Conservation (phyloP, 2,329 filamentous ascomycete species). For the Aspergillus sp. region DNA sequence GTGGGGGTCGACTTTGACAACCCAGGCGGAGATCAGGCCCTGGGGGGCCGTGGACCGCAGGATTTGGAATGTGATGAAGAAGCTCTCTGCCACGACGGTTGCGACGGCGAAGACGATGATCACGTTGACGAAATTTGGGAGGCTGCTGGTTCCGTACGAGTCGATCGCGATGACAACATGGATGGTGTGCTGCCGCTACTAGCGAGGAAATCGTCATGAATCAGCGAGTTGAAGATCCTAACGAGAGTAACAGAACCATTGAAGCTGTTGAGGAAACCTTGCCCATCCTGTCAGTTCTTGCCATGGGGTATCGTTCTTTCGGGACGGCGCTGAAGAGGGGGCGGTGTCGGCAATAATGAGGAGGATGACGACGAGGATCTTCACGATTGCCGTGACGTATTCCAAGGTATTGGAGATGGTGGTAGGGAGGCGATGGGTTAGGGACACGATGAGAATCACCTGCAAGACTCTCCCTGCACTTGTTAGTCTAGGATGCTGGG, state of each 20-base stretch:
- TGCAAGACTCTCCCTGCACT: conserved; percentile 9
- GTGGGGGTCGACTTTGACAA: conserved; percentile 3
- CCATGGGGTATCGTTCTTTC: not conserved
- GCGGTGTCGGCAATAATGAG: conserved; percentile 10
- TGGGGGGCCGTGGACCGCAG: conserved; percentile 7
- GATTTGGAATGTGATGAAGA: conserved; percentile 11
- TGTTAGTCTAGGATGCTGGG: not conserved
- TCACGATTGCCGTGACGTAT: no score
- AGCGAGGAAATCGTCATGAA: not conserved
- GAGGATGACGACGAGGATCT: conserved; percentile 10
- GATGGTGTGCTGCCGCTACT: conserved; percentile 6
- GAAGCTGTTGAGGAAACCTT: conserved; percentile 6
- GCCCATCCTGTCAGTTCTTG: conserved; percentile 6
- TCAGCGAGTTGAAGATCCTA: not conserved
- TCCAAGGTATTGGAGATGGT: no score
- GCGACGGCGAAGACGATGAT: conserved; percentile 10
- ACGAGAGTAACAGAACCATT: conserved; percentile 8
- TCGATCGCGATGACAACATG: conserved; percentile 10
- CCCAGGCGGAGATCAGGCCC: not conserved
- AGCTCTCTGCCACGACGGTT: conserved; percentile 8
- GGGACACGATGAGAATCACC: no score
- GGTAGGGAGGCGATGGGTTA: conserved; percentile 6
- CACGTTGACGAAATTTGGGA: conserved; percentile 12
- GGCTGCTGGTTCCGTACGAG: conserved; percentile 1
- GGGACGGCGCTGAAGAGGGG: conserved; percentile 1